Evolutionary conservation across 306 rosid genomes (phyloP).

Genomic region (Styphnolobium japonicum): DNA sequence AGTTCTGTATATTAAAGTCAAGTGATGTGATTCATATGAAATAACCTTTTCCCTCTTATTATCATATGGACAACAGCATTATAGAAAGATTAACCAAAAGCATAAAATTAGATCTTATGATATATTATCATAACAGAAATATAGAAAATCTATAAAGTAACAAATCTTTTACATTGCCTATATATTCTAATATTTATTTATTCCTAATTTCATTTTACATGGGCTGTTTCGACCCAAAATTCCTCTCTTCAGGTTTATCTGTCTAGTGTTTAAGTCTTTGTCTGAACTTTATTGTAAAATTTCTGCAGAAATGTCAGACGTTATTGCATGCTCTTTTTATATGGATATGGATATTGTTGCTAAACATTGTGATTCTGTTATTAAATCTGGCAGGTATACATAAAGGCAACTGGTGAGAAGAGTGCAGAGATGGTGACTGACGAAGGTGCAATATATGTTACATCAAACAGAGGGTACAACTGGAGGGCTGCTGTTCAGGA

Average conservation of each 20-base stretch:
- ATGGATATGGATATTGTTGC: not conserved
- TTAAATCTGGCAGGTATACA: conserved; percentile 68
- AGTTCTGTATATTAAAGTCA: not conserved
- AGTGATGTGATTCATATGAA: not conserved
- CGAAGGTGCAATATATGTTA: conserved; percentile 90
- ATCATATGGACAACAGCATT: not conserved
- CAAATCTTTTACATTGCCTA: too few relatives aligned
- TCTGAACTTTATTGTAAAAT: not conserved
- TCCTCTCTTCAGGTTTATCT: not conserved
- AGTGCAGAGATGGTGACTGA: conserved; percentile 99
- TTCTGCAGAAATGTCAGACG: not conserved
- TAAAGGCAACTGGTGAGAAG: conserved; percentile 89
- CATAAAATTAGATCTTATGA: not conserved
- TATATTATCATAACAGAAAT: not conserved
- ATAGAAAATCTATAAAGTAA: not conserved
- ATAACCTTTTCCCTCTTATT: not conserved
- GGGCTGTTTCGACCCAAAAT: not conserved
- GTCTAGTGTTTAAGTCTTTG: not conserved
- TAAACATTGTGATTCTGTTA: not conserved
- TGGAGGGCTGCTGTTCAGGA: conserved; percentile 99
- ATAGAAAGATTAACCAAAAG: not conserved
- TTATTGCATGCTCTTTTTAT: not conserved
- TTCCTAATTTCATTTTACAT: not conserved
- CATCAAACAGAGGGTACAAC: conserved; percentile 87
- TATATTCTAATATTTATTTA: too few relatives aligned